Base-by-base conservation (phyloP, 1,284 basidiomycete species). In the Vanrija sp. region DNA sequence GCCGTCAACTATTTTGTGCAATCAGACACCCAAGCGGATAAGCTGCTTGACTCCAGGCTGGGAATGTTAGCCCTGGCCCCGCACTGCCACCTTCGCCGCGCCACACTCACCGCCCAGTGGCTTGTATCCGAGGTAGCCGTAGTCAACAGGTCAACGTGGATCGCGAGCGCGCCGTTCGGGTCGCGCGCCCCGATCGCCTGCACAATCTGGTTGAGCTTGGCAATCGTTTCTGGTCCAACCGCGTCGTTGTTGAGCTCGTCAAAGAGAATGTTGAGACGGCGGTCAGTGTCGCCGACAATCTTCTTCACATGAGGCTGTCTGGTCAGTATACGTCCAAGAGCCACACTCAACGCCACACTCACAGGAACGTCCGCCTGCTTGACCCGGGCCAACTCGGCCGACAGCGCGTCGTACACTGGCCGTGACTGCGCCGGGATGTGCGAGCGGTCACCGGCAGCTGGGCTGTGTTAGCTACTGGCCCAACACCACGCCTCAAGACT, bases 221-320 rank as follows among this genome's bases (percentile, higher is more conserved):
- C 85, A 23, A 87, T 80, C 24, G 88, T 84, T 22, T 81, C 75
- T 56, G 79, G 78, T n/a, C 88, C 86, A 19, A 97, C 73, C 7
- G 88, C 87, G 63, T 90, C 91, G 69, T 91, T 94, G 76, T 97
- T 97, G 63, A 97, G 77, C 25, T 85, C 85, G 71, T 97, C 94
- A 65, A 95, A 95, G 49, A 97, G 76, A 4, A 86, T 82, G 71
- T 87, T 93, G 67, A 96, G 80, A 24, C 94, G 82, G 23, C 90
- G 83, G 69, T 96, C 92, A 3, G 92, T 83, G 68, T 97, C 94
- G 56, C 93, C 90, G 0, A 86, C 84, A 64, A 94, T 82, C 35
- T 88, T 85, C 74, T 86, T 88, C 78, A 94, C 86, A 62, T 86
- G 20, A 15, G 45, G 19, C n/a, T n/a, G n/a, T n/a, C n/a, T n/a